phyloP scores from a whole-genome alignment of 768 basidiomycete genomes.

The Gloeopeniophorella convolvens region DNA sequence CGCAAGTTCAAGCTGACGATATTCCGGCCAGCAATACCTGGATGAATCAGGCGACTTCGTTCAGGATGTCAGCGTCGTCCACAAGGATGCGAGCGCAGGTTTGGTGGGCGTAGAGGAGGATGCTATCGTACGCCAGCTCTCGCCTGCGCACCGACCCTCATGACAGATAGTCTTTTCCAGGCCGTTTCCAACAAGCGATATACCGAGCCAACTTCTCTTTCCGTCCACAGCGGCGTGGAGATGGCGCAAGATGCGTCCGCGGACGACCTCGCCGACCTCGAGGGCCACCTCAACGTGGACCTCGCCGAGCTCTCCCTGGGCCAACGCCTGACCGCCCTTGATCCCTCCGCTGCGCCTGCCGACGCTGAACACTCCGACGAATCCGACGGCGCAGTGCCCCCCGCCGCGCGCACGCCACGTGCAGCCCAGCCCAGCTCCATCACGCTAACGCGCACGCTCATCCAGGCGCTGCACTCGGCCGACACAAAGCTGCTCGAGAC shows the following conservation, averaged over 20 bases:
- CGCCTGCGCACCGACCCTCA: background rate
- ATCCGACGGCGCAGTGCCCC: conserved; percentile 41
- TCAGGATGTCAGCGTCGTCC: conserved; percentile 37
- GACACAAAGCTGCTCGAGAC: conserved; percentile 84
- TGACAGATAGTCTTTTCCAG: conserved; percentile 24
- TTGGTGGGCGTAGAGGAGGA: conserved; percentile 21
- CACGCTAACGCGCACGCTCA: conserved; percentile 87
- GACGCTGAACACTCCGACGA: conserved; percentile 38
- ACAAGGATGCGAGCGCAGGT: conserved; percentile 31
- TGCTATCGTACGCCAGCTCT: conserved; percentile 2
- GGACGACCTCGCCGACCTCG: conserved; percentile 48
- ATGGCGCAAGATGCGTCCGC: conserved; percentile 50
- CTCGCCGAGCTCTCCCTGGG: conserved; percentile 89
- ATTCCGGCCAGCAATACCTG: conserved; percentile 42
- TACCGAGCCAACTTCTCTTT: conserved; percentile 51
- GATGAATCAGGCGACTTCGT: conserved; percentile 50
- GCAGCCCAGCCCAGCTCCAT: conserved; percentile 54
- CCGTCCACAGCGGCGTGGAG: conserved; percentile 60
- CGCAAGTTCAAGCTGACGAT: conserved; percentile 4
- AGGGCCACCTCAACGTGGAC: conserved; percentile 73
- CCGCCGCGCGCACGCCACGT: conserved; percentile 18
- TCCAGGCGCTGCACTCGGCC: conserved; percentile 93
- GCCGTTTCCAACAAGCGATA: conserved; percentile 57
- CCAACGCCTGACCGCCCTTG: conserved; percentile 75
- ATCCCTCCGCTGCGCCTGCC: conserved; percentile 39